phyloP scores from a whole-genome alignment of 805 yeast species.

The Scheffersomyces stipitis region DNA sequence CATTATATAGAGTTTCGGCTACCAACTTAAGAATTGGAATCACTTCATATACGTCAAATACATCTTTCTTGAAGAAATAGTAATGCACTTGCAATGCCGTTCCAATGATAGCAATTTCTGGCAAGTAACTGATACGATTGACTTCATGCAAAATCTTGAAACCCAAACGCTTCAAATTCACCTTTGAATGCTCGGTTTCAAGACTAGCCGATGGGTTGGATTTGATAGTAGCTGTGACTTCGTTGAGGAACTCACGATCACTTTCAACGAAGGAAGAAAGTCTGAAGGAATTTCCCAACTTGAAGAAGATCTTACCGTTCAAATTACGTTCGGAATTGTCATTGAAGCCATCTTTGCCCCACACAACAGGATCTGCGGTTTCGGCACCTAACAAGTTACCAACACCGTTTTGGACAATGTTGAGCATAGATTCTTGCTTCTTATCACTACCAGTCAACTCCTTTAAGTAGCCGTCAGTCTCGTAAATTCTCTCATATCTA shows the following conservation, averaged over 20 bases:
- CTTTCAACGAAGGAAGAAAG: conserved; percentile 25
- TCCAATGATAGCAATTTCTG: conserved; percentile 56
- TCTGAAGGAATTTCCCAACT: conserved; percentile 32
- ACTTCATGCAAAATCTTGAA: conserved; percentile 53
- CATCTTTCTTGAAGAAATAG: conserved; percentile 16
- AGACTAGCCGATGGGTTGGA: conserved; percentile 4
- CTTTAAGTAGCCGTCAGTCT: conserved; percentile 51
- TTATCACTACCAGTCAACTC: conserved; percentile 60
- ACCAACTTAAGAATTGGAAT: conserved; percentile 31
- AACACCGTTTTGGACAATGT: conserved; percentile 36
- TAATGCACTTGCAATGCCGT: conserved; percentile 33
- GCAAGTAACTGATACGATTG: conserved; percentile 49
- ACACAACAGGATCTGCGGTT: conserved; percentile 6
- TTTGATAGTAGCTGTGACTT: conserved; percentile 1
- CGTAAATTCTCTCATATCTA: conserved; percentile 61
- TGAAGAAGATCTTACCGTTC: conserved; percentile 37
- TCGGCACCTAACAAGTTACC: conserved; percentile 23
- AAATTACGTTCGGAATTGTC: conserved; percentile 28
- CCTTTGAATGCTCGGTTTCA: conserved; percentile 9
- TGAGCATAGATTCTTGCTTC: conserved; percentile 48
- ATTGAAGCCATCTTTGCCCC: conserved; percentile 22
- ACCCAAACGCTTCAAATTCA: conserved; percentile 50
- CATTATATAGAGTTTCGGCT: conserved; percentile 18
- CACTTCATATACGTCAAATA: conserved; percentile 21
- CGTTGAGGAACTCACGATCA: conserved; percentile 4